These are phyloP conservation scores for Golubevia pallescens DNA, from an alignment of 1,284 basidiomycete species.

Conservation along the genomic window DNA sequence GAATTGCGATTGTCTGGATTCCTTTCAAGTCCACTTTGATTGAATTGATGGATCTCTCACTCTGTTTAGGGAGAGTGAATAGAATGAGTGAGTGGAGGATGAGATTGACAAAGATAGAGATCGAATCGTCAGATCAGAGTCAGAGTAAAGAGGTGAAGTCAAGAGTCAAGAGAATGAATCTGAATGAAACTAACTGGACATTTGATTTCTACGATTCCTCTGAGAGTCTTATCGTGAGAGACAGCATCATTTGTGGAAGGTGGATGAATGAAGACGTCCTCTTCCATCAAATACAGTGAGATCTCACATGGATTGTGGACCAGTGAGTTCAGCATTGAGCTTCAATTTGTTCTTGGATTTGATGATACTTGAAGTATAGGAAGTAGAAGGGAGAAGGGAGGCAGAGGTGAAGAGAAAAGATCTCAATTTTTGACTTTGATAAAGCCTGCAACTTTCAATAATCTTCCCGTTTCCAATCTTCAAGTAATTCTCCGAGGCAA, in stretches of 20 bases:
- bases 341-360: no score
- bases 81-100: neutral
- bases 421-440: no score
- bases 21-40: slow-evolving; percentile 42
- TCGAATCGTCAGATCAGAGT: neutral
- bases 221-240: slow-evolving; percentile 55
- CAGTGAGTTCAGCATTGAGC: slow-evolving; percentile 44
- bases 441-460: no score
- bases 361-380: no score
- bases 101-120: neutral
- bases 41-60: slow-evolving; percentile 46
- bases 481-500: no score
- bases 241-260: slow-evolving; percentile 34
- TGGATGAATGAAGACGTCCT: slow-evolving; percentile 54
- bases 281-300: slow-evolving; percentile 47
- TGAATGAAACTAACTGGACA: slow-evolving; percentile 29
- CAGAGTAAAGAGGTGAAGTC: neutral
- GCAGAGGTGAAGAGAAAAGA: no score
- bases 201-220: slow-evolving; percentile 57
- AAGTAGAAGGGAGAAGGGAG: no score
- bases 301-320: slow-evolving; percentile 55
- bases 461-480: no score
- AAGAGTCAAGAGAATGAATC: neutral
- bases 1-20: slow-evolving; percentile 51
- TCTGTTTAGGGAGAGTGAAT: slow-evolving; percentile 9